phyloP scores from a whole-genome alignment of 768 basidiomycete species.

The Suillus tomentosus region DNA sequence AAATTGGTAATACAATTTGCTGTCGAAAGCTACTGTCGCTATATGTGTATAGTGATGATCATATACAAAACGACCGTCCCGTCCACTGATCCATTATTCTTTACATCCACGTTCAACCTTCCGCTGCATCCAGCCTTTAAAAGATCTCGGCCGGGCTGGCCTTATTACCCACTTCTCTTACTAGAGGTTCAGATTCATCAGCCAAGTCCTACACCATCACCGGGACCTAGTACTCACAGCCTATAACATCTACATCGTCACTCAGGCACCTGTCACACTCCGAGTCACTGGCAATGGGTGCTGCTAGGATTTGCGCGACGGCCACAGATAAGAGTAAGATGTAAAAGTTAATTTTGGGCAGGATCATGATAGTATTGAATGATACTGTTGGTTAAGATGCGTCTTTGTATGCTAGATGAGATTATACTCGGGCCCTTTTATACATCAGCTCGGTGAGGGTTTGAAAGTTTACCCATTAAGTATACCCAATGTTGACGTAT shows the following conservation, averaged over 20 bases:
- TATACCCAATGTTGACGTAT: too few relatives aligned
- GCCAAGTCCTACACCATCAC: neutral
- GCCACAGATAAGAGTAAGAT: neutral
- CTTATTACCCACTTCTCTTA: neutral
- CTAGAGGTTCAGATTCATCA: neutral
- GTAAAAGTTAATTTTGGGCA: neutral
- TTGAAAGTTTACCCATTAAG: too few relatives aligned
- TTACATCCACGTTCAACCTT: neutral
- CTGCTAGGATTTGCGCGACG: neutral
- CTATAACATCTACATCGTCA: neutral
- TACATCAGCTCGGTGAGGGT: neutral
- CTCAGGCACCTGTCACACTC: accelerated
- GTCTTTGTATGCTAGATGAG: neutral
- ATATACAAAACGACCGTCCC: neutral
- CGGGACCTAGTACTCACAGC: neutral
- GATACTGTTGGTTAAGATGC: neutral
- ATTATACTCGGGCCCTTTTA: neutral
- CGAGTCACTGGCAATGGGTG: neutral
- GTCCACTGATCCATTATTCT: neutral
- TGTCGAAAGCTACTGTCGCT: too few relatives aligned
- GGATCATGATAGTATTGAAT: neutral
- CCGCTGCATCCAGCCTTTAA: neutral
- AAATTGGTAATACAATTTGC: neutral
- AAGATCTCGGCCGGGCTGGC: neutral
- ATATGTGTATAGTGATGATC: neutral